These are phyloP conservation scores for Stenocarpella maydis DNA, from an alignment of 2,329 filamentous ascomycete species.

Conservation along the genomic window DNA sequence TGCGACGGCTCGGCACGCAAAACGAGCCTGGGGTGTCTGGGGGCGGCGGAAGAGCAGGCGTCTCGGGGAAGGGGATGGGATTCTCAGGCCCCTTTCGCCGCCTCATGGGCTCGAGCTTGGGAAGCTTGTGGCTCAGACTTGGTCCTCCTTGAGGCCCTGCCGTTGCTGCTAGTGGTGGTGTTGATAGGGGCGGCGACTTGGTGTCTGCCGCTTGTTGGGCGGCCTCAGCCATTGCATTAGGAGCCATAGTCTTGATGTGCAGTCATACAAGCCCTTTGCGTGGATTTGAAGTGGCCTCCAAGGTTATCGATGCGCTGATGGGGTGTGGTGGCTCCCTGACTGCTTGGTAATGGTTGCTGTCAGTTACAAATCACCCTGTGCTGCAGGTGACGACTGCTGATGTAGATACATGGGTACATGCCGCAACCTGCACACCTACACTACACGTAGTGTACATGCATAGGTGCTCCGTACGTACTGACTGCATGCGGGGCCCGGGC, in stretches of 20 bases:
- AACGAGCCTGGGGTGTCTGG: conserved; percentile 69
- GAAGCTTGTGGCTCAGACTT: conserved; percentile 65
- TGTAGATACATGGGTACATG: not conserved
- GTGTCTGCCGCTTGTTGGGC: not conserved
- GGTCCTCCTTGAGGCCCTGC: conserved; percentile 46
- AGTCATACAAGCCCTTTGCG: not conserved
- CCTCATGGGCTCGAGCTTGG: conserved; percentile 72
- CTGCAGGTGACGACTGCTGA: not conserved
- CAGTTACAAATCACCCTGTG: conserved; percentile 11
- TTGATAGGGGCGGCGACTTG: conserved; percentile 3
- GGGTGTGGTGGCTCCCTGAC: not conserved
- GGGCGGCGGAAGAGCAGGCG: conserved; percentile 75
- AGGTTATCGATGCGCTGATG: conserved; percentile 1
- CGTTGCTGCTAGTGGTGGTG: conserved; percentile 31
- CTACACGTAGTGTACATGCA: not conserved
- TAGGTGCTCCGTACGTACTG: not conserved
- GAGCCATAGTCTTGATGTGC: not conserved
- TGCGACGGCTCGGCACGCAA: conserved; percentile 75
- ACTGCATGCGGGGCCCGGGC: not conserved
- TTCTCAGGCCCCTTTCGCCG: conserved; percentile 61
- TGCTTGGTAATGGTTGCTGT: not conserved
- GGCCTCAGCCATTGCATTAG: not conserved
- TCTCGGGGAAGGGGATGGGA: conserved; percentile 73
- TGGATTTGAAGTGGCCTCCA: not conserved
- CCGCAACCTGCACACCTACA: no score